phyloP scores from a whole-genome alignment of 768 basidiomycete genomes.

The Daedaleopsis nitida region DNA sequence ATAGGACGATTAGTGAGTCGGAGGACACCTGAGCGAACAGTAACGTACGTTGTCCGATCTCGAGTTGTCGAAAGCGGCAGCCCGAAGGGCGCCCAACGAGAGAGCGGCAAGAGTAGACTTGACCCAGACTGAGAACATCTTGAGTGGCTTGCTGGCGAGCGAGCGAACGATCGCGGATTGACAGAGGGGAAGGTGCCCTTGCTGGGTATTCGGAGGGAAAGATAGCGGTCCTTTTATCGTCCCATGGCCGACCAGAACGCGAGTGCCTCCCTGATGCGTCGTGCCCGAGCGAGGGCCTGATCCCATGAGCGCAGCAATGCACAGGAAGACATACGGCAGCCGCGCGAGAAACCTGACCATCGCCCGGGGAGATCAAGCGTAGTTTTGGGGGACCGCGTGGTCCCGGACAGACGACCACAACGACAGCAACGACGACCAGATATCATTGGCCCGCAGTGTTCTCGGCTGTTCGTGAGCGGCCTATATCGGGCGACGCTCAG shows the following conservation, averaged over 20 bases:
- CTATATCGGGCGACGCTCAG: constrained; percentile 13
- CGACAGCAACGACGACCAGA: background rate
- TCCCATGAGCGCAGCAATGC: constrained; percentile 4
- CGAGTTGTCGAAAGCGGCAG: constrained; percentile 19
- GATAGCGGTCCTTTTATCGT: constrained; percentile 10
- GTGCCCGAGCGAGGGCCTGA: background rate
- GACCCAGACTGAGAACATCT: constrained; percentile 18
- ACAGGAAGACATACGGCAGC: constrained; percentile 15
- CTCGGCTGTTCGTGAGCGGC: background rate
- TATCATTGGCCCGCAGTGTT: background rate
- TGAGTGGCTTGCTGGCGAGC: background rate
- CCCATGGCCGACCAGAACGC: constrained; percentile 3
- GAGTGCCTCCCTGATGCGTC: constrained; percentile 3
- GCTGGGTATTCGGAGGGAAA: background rate
- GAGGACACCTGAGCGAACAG: background rate
- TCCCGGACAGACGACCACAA: background rate
- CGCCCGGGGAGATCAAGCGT: background rate
- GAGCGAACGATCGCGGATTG: background rate
- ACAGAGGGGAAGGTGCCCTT: constrained; percentile 2
- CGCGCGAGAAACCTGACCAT: constrained; percentile 1
- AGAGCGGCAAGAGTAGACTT: constrained; percentile 11
- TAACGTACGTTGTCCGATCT: constrained; percentile 22
- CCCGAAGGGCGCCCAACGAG: constrained; percentile 11
- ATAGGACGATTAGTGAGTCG: too few species aligned
- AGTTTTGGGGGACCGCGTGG: constrained; percentile 2